These are phyloP conservation scores for Wickerhamiella azymoides DNA, from an alignment of 805 yeast genomes.

Conservation along the genomic window DNA sequence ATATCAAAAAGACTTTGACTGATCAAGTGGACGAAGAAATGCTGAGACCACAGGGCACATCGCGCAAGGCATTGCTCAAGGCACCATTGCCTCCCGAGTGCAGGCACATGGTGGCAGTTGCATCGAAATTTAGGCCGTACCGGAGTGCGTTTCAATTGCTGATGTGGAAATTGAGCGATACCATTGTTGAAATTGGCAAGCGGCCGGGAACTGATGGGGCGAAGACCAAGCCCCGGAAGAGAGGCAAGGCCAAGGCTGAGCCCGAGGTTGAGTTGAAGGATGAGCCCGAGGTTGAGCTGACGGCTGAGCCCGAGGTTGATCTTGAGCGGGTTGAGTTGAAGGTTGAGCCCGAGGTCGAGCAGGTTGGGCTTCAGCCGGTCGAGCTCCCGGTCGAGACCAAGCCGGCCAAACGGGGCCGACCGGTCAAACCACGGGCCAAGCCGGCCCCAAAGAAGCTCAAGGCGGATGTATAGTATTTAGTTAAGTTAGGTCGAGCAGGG, in stretches of 20 bases:
- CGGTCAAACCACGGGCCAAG: too few species aligned
- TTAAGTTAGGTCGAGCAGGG: too few species aligned
- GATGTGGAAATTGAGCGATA: slow-evolving; percentile 57
- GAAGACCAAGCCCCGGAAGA: background rate
- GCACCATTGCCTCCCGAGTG: slow-evolving; percentile 22
- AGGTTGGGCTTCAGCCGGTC: background rate
- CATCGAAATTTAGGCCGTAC: slow-evolving; percentile 51
- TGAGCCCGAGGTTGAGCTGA: background rate
- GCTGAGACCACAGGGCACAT: slow-evolving; percentile 21
- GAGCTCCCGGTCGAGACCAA: too few species aligned
- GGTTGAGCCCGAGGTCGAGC: background rate
- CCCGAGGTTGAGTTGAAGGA: background rate
- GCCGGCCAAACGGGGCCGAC: too few species aligned
- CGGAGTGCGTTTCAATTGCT: slow-evolving; percentile 53
- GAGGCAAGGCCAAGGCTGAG: background rate
- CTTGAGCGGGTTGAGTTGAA: too few species aligned
- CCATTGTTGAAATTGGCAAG: slow-evolving; percentile 3
- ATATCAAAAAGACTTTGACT: background rate
- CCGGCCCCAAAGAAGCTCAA: too few species aligned
- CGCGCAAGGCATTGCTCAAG: slow-evolving; percentile 27
- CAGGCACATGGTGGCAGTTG: slow-evolving; percentile 49
- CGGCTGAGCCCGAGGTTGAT: too few species aligned
- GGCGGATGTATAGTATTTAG: too few species aligned
- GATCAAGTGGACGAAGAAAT: slow-evolving; percentile 1
- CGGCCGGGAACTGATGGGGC: background rate